Evolutionary conservation across 257 asterid genomes (phyloP).

Genomic region (Solanum commersonii): DNA sequence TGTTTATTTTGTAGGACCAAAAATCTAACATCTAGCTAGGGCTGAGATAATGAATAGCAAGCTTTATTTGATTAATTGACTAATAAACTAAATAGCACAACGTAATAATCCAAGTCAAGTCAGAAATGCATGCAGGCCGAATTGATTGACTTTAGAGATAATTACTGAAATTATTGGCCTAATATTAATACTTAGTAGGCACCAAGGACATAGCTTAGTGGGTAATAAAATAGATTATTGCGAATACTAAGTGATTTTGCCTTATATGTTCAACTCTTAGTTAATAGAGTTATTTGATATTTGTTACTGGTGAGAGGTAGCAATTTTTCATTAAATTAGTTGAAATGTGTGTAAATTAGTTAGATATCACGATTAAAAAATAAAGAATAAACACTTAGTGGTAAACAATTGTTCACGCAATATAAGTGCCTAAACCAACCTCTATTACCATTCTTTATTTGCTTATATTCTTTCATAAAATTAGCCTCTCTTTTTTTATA

Average conservation of each 20-base stretch:
- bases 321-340: neutral
- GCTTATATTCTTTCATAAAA: too few relatives aligned
- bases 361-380: neutral
- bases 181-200: neutral
- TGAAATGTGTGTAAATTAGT: too few relatives aligned
- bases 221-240: too few relatives aligned
- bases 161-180: neutral
- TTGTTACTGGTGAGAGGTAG: rapidly evolving
- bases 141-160: neutral
- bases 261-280: too few relatives aligned
- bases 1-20: neutral
- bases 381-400: neutral
- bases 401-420: too few relatives aligned
- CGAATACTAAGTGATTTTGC: too few relatives aligned
- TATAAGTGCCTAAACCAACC: neutral
- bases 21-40: neutral
- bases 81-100: neutral
- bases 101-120: neutral
- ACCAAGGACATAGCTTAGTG: neutral
- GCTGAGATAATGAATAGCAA: neutral
- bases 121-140: slow-evolving; percentile 3
- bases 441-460: too few relatives aligned
- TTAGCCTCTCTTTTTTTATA: neutral
- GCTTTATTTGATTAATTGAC: neutral
- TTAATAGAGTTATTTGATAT: too few relatives aligned